Base-by-base conservation (phyloP, 2,329 filamentous ascomycete species). In the Herpomyces periplanetae region DNA sequence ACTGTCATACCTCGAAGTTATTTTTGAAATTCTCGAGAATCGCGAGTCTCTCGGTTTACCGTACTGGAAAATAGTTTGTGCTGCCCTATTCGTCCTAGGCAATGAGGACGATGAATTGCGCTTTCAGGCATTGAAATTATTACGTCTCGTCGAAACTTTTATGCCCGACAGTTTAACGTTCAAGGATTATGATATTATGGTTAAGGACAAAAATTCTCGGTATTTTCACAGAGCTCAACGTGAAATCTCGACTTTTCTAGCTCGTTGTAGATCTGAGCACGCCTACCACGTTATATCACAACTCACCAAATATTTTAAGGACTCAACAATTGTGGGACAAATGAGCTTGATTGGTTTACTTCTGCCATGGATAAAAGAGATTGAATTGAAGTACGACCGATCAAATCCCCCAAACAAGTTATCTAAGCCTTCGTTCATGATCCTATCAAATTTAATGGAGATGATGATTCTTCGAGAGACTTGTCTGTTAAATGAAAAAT, bases 181-280 rank as follows among this genome's bases (percentile, higher is more conserved):
- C 4, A 69, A 87, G 33, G 80, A 96, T 34, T 84, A 88, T 23
- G 80, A 96, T 31, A 91, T 96, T 30, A 88, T 73, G 34, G 80
- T 96, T 22, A 84, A 75, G 0, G 84, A 96, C 40, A 91, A 88
- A 40, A 96, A 84, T 0, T 85, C 85, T 27, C 73, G 75, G 0
- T 75, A 96, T 2, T 96, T 91, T 40, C 96, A 96, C 40, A 47
- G 84, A 17, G 80, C 84, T 0, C 80, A 96, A 33, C 91, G 88
- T 27, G 75, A 91, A 33, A 84, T 85, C 10, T 91, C 80, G 0
- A 71, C 75, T 30, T 52, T 73, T 9, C 49, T 96, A 15, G 65
- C 73, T 1, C 68, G 66, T 30, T 66, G 84, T 26, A 68, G 96
- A 34, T 54, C 65, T 0, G 71, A 87, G 27, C 42, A 87, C 15